These are phyloP conservation scores for Erucastrum elatum DNA, from an alignment of 345 rosid genomes.

Conservation along the genomic window DNA sequence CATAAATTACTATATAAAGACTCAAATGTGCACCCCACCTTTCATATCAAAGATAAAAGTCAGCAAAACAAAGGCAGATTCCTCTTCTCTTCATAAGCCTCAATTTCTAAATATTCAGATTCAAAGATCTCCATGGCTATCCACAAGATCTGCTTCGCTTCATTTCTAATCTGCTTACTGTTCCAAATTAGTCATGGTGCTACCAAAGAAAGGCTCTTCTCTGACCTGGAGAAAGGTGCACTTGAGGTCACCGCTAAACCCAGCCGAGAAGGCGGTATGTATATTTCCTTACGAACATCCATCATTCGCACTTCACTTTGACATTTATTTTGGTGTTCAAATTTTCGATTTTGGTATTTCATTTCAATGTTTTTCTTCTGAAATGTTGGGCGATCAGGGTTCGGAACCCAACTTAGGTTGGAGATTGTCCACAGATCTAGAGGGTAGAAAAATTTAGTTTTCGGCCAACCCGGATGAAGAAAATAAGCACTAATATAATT, in stretches of 20 bases:
- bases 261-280: conserved; percentile 46
- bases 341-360: background rate
- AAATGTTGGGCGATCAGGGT: background rate
- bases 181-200: conserved; percentile 23
- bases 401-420: background rate
- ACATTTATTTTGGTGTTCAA: background rate
- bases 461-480: background rate
- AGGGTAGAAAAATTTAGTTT: background rate
- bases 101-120: conserved; percentile 13
- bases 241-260: conserved; percentile 47
- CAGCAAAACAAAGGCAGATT: conserved; percentile 32
- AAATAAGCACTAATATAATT: background rate
- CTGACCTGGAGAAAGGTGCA: conserved; percentile 42
- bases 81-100: conserved; percentile 15
- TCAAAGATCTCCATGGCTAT: conserved; percentile 39
- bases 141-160: conserved; percentile 34
- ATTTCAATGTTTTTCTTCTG: background rate
- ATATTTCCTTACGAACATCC: background rate
- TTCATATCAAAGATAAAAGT: conserved; percentile 33
- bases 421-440: background rate
- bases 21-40: conserved; percentile 31
- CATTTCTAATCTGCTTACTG: conserved; percentile 36
- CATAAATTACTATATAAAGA: conserved; percentile 36
- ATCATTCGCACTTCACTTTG: background rate
- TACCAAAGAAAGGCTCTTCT: conserved; percentile 38